These are phyloP conservation scores for Penicillium egyptiacum DNA, from an alignment of 495 filamentous ascomycete species.

Conservation along the genomic window DNA sequence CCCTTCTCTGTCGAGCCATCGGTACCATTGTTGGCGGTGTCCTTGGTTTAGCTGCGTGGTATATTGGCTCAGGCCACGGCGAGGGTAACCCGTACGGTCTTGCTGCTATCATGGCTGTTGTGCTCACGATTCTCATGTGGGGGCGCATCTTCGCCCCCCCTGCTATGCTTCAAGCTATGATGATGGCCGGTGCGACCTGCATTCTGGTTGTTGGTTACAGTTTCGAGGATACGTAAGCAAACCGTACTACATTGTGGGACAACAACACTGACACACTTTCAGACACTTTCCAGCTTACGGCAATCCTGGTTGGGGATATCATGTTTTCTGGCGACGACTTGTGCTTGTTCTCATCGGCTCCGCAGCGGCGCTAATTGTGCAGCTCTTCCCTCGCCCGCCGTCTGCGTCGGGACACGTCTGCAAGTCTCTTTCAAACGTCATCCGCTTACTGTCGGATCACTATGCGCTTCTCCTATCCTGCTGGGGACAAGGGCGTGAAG, in stretches of 20 bases:
- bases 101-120: slow-evolving; percentile 35
- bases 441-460: slow-evolving; percentile 43
- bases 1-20: slow-evolving; percentile 30
- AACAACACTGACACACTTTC: slow-evolving; percentile 2
- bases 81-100: slow-evolving; percentile 45
- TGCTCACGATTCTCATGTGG: slow-evolving; percentile 41
- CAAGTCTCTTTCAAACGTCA: slow-evolving; percentile 39
- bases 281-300: slow-evolving; percentile 43
- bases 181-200: slow-evolving; percentile 44
- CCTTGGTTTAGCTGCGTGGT: slow-evolving; percentile 45
- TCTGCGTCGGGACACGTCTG: slow-evolving; percentile 44
- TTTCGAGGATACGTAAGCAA: slow-evolving; percentile 41
- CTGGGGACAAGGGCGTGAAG: slow-evolving; percentile 35
- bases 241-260: background rate
- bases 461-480: slow-evolving; percentile 47
- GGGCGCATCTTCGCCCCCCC: slow-evolving; percentile 35
- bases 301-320: slow-evolving; percentile 44
- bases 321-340: slow-evolving; percentile 47
- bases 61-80: slow-evolving; percentile 46
- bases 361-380: slow-evolving; percentile 39
- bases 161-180: slow-evolving; percentile 32
- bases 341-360: slow-evolving; percentile 44
- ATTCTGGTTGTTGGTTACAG: slow-evolving; percentile 44
- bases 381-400: slow-evolving; percentile 45
- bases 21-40: slow-evolving; percentile 44